Evolutionary conservation across 352 stramenopile species (phyloP), one percentile per base, ranked within the genome.

Genomic region (Pythium pyrilobum): DNA sequence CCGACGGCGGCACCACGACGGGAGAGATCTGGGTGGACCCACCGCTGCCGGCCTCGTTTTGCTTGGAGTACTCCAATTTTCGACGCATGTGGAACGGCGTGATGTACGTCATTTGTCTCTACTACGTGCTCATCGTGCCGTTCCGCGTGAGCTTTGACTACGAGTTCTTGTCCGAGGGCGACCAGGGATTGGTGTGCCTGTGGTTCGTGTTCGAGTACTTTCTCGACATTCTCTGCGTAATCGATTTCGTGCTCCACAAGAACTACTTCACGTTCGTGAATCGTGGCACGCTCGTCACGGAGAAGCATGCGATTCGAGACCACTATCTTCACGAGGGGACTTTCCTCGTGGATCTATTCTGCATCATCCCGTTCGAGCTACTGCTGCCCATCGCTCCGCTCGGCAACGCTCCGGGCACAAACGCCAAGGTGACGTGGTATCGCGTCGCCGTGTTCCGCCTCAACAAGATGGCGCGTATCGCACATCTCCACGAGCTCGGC

Each of bases 201-300:
- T 78, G 71, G 68, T 71, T 81, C 27, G 43, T 52, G 3, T 8
- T 76, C 44, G 68, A 81, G 56, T 81, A 74, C 55, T 11, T 66
- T 8, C 28, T 75, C n/a, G 71, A 81, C 42, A 16, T 54, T 3
- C 33, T 71, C 3, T 85, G 72, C 37, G 25, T 84, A 5, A 25
- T 74, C 20, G 78, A 91, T 52, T 78, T 89, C 13, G 44, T 81
- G 15, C 64, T 91, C 32, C 67, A 83, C 36, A 71, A 72, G 16
- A 64, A 63, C 31, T 77, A 72, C 47, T 91, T 91, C 32, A 70
- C 65, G 50, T 87, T 71, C 46, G 39, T 77, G 20, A 64, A 75
- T 10, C 61, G 56, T 12, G 81, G 66, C 13, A 72, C 77, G 28
- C 18, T 66, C 39, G 64, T 83, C 18, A 67, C 64, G 11, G 78